Base-by-base conservation (phyloP, 345 rosid species). In the Brassica nigra region DNA sequence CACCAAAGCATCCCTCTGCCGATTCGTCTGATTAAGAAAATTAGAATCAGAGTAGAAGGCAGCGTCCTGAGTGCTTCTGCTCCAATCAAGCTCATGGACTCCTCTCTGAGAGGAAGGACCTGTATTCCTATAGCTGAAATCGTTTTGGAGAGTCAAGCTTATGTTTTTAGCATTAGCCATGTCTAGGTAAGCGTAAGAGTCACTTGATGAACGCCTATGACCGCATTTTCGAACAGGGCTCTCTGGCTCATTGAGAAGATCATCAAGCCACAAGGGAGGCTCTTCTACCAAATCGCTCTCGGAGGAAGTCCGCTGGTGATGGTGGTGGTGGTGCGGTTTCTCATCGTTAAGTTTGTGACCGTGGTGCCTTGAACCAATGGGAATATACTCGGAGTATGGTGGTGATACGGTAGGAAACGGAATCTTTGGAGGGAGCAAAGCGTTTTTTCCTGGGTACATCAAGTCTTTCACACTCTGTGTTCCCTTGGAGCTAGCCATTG, bases 241-340 rank as follows among this genome's bases (percentile, higher is more conserved):
- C 71, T 96, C 98, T 0, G 98, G 99, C 82, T 96, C 99, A 30
- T 93, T 90, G 73, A 96, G 97, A 67, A 93, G 94, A 87, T 96
- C 99, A 87, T 96, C 99, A 70, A 93, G 95, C 99, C 99, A 96
- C 71, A 92, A 96, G 71, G 99, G 99, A 81, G 91, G 98, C 81
- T 93, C 98, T 66, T 96, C 99, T 61, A 89, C 70, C 64, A 92
- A 75, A 68, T 89, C 68, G 66, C 93, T 90, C 88, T 93, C 98
- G 10, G 99, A 96, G 47, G 97, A 90, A 80, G 98, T 96, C 29
- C 99, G 87, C 39, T 89, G 98, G 42, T 36, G 52, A 11, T 44
- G 52, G 79, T 93, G 98, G 82, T 93, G 99, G 82, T 91, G 98
- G 77, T 88, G 90, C 5, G 77, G 23, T 66, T 81, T 85, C 69